These are phyloP conservation scores for Candida adriatica DNA, from an alignment of 805 yeast species.

Conservation along the genomic window DNA sequence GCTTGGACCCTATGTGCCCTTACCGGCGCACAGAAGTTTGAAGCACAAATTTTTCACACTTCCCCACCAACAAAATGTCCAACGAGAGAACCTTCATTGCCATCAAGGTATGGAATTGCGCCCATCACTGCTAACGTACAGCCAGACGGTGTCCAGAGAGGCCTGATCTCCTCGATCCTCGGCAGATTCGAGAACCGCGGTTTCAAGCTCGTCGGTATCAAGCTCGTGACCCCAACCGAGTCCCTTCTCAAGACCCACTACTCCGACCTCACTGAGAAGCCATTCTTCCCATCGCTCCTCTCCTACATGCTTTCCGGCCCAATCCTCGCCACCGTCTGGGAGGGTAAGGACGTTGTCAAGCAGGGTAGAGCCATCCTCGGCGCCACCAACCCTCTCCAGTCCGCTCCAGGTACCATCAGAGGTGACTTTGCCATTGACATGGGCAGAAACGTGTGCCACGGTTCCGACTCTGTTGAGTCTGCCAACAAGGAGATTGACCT, in stretches of 20 bases:
- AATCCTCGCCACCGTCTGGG: slow-evolving; percentile 98
- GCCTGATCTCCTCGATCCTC: slow-evolving; percentile 82
- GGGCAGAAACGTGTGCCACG: slow-evolving; percentile 99
- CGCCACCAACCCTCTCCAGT: slow-evolving; percentile 96
- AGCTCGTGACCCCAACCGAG: slow-evolving; percentile 85
- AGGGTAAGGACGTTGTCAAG: slow-evolving; percentile 99
- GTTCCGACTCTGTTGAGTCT: slow-evolving; percentile 97
- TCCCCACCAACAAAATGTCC: too few species aligned
- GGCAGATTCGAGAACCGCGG: slow-evolving; percentile 96
- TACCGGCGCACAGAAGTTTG: too few species aligned
- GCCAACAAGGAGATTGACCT: slow-evolving; percentile 93
- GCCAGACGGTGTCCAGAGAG: slow-evolving; percentile 99
- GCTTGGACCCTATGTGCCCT: too few species aligned
- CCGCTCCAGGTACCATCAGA: slow-evolving; percentile 99
- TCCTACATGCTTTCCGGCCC: slow-evolving; percentile 98
- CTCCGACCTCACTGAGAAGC: slow-evolving; percentile 90
- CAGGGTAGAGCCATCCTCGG: slow-evolving; percentile 97
- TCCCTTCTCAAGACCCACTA: slow-evolving; percentile 86
- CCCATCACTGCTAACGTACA: slow-evolving; percentile 14
- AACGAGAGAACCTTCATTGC: slow-evolving; percentile 88
- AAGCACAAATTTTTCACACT: too few species aligned
- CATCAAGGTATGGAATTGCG: slow-evolving; percentile 37
- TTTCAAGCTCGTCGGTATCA: slow-evolving; percentile 93
- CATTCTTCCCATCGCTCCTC: slow-evolving; percentile 96
- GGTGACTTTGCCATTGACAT: slow-evolving; percentile 98